phyloP scores from a whole-genome alignment of 805 yeast genomes.

The Wickerhamomyces mucosus region DNA sequence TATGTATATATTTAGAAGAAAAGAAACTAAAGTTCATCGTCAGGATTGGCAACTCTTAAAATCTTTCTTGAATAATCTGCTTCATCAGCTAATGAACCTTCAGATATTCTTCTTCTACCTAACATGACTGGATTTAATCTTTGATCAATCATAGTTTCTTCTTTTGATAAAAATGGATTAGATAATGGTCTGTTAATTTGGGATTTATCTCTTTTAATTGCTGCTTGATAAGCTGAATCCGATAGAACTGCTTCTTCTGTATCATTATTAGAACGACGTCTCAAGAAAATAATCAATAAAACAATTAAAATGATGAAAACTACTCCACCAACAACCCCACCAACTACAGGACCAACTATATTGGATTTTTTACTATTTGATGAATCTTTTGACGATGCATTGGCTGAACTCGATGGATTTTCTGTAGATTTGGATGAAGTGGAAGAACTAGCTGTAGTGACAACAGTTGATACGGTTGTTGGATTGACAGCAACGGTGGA shows the following conservation, averaged over 20 bases:
- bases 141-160: conserved; percentile 49
- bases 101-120: conserved; percentile 76
- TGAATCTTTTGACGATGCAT: conserved; percentile 3
- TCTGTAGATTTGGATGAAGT: conserved; percentile 19
- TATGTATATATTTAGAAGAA: no score
- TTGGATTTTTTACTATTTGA: conserved; percentile 7
- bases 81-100: conserved; percentile 82
- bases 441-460: conserved; percentile 9
- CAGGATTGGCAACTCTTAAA: conserved; percentile 84
- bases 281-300: conserved; percentile 28
- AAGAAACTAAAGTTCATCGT: conserved; percentile 27
- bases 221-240: conserved; percentile 50
- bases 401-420: conserved; percentile 5
- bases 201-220: conserved; percentile 38
- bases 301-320: conserved; percentile 35
- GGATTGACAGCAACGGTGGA: conserved; percentile 14
- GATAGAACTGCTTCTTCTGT: conserved; percentile 29
- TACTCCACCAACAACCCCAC: conserved; percentile 52
- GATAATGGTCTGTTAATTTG: conserved; percentile 25
- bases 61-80: conserved; percentile 75
- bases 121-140: conserved; percentile 66
- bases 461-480: conserved; percentile 7
- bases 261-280: conserved; percentile 24
- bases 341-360: conserved; percentile 48
- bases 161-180: conserved; percentile 57